phyloP scores from a whole-genome alignment of 169 alveolate species.

The Plasmodium inui region DNA sequence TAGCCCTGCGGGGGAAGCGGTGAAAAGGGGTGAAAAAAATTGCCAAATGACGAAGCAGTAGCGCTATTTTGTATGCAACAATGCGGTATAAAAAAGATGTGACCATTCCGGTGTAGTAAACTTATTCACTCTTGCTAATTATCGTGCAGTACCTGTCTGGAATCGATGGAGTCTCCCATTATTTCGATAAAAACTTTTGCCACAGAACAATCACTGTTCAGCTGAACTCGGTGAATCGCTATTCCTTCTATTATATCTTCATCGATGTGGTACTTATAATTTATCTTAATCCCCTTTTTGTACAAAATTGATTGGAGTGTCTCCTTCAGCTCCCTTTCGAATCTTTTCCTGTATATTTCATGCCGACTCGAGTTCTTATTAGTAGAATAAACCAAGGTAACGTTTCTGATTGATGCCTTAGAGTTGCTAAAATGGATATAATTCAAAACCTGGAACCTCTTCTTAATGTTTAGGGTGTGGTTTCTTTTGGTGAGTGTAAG shows the following conservation, averaged over 20 bases:
- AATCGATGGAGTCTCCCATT: constrained; percentile 73
- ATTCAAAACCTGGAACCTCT: constrained; percentile 3
- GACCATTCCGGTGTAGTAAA: background rate
- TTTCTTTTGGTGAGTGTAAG: constrained; percentile 33
- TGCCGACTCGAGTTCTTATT: constrained; percentile 50
- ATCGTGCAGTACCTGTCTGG: constrained; percentile 34
- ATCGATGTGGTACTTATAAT: constrained; percentile 70
- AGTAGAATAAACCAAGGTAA: background rate
- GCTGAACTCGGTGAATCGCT: constrained; percentile 40
- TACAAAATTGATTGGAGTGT: constrained; percentile 64
- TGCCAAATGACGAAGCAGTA: background rate
- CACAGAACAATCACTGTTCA: constrained; percentile 63
- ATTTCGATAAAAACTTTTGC: constrained; percentile 72
- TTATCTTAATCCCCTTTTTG: constrained; percentile 64
- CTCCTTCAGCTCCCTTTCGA: constrained; percentile 47
- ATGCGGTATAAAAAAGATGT: background rate
- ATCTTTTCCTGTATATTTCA: constrained; percentile 69
- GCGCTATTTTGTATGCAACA: background rate
- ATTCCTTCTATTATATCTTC: constrained; percentile 76
- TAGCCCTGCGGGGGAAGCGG: constrained; percentile 37
- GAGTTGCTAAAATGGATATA: background rate
- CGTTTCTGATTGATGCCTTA: constrained; percentile 12
- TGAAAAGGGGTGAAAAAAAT: background rate
- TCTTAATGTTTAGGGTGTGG: constrained; percentile 26
- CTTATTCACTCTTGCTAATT: background rate